These are phyloP conservation scores for Lupinus albus DNA, from an alignment of 306 rosid genomes.

Conservation along the genomic window DNA sequence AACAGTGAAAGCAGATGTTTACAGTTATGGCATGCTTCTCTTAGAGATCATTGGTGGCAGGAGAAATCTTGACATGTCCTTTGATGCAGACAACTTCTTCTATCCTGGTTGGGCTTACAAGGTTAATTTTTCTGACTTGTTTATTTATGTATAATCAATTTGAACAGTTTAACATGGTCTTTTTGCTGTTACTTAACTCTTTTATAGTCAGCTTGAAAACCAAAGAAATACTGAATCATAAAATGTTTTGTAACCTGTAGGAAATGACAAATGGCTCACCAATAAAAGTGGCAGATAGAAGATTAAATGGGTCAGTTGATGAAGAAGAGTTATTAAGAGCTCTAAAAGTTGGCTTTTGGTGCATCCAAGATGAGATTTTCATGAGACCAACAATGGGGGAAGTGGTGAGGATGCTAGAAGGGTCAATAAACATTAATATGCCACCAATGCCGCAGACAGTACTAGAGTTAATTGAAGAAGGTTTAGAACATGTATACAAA, in stretches of 20 bases:
- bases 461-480: constrained; percentile 80
- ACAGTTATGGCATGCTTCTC: constrained; percentile 94
- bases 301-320: constrained; percentile 76
- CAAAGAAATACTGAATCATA: constrained; percentile 29
- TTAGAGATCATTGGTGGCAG: constrained; percentile 93
- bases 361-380: constrained; percentile 89
- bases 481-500: constrained; percentile 74
- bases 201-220: neutral
- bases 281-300: constrained; percentile 70
- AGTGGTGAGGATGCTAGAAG: constrained; percentile 87
- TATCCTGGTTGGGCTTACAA: constrained; percentile 96
- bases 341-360: constrained; percentile 83
- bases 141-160: constrained; percentile 2
- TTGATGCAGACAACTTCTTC: constrained; percentile 79
- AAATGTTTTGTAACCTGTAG: constrained; percentile 45
- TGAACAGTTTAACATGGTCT: neutral
- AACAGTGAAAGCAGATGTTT: constrained; percentile 94
- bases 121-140: constrained; percentile 42
- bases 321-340: constrained; percentile 75
- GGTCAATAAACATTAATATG: constrained; percentile 55
- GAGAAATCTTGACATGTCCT: constrained; percentile 91
- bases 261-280: constrained; percentile 66
- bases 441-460: constrained; percentile 98
- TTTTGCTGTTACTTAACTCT: neutral
- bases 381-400: constrained; percentile 94